Conservation (phyloP, 2,329 filamentous ascomycete genomes). For the Coniochaeta prunicola region DNA sequence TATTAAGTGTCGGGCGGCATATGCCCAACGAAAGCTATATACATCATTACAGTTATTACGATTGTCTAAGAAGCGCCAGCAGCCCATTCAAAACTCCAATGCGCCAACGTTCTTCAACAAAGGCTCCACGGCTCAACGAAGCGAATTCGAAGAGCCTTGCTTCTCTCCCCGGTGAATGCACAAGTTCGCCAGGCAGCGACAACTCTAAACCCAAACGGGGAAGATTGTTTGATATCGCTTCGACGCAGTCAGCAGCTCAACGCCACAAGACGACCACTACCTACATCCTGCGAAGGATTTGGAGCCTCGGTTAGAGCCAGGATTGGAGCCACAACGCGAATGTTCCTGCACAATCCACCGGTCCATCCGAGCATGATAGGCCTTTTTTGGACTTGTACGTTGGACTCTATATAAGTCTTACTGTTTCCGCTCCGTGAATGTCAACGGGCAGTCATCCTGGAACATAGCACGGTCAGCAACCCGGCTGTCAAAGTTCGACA, state of each 20-base stretch:
- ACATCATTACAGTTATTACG: background rate
- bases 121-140: background rate
- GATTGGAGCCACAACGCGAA: background rate
- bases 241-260: background rate
- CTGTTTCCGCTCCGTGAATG: conserved; percentile 53
- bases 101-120: background rate
- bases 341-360: background rate
- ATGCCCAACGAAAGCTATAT: background rate
- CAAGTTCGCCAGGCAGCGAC: background rate
- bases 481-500: conserved; percentile 6
- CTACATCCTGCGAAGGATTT: background rate
- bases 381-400: background rate
- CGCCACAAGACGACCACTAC: background rate
- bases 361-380: background rate
- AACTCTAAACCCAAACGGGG: background rate
- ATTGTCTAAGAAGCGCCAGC: background rate
- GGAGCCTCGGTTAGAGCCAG: too few species aligned
- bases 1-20: background rate
- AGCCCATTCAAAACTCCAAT: background rate
- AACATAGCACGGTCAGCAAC: background rate
- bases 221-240: background rate
- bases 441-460: conserved; percentile 77
- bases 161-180: background rate
- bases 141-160: background rate
- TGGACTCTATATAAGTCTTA: conserved; percentile 16